A percentile compares a stretch with the other conserved stretches of the same genome.
These are phyloP conservation scores for Russula virescens DNA, from an alignment of 768 basidiomycete genomes.

Conservation along the genomic window DNA sequence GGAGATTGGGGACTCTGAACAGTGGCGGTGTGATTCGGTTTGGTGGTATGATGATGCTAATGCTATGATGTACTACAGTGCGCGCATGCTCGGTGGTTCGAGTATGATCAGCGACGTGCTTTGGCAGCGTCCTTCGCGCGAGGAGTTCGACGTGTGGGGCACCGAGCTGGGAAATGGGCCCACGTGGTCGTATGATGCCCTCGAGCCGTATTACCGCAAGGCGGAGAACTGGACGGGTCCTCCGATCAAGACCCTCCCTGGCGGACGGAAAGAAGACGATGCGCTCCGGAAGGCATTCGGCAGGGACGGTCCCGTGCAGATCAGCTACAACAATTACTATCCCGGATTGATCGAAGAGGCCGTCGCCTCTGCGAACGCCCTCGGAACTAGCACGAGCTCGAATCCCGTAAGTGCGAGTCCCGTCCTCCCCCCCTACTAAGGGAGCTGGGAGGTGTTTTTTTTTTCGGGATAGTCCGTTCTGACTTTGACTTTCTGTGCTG, in stretches of 20 bases:
- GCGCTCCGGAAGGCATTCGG: conserved; percentile 8
- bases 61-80: no score
- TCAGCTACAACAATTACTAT: conserved; percentile 23
- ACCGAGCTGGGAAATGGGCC: conserved; percentile 18
- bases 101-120: conserved; percentile 24
- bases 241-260: conserved; percentile 15
- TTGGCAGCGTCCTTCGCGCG: conserved; percentile 23
- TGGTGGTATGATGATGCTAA: no score
- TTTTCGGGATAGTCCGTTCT: no score
- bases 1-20: no score
- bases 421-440: background rate
- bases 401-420: conserved; percentile 15
- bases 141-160: conserved; percentile 22
- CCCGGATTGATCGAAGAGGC: conserved; percentile 18
- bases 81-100: conserved; percentile 20
- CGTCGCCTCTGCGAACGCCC: conserved; percentile 18
- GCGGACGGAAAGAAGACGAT: conserved; percentile 10
- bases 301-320: conserved; percentile 18
- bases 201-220: conserved; percentile 20
- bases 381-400: conserved; percentile 12
- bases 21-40: no score
- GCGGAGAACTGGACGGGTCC: conserved; percentile 23
- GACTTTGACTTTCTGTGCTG: no score
- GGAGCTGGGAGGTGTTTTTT: background rate
- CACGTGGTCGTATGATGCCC: conserved; percentile 18